Base-by-base conservation (phyloP, 768 basidiomycete species). In the Leccinum boreale region DNA sequence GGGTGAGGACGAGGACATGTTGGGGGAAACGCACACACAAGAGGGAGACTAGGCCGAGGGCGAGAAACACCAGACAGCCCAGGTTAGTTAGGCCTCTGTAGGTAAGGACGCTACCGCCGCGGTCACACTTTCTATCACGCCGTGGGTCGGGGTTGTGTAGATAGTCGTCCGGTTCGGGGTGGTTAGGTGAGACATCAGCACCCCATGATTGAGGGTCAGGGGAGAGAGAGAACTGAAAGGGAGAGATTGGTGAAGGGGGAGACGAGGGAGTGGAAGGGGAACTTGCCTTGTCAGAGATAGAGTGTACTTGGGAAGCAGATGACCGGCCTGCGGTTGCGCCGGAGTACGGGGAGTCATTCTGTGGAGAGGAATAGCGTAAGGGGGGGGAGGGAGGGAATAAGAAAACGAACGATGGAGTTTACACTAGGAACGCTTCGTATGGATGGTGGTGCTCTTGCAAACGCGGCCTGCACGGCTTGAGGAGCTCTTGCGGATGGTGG, bases 161-260 rank as follows among this genome's bases (percentile, higher is more conserved):
- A 55, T 79, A 79, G 69, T 90, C 87, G 59, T 90, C 87, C 15
- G 81, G 74, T 68, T 90, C 87, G 4, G 77, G 69, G 53, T 79
- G 74, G 59, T 78, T 78, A 39, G 79, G 79, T 7, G 82, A 83
- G 58, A 88, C 73, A 62, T 87, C 81, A 33, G 86, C 81, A 2
- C 87, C 87, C 89, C 89, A 91, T 0, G 78, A 81, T 14, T 79
- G 73, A 3, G 89, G 89, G 71, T 90, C 88, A 1, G 88, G 82
- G 6, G 87, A 84, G 21, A 90, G 81, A 15, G 87, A 88, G 66
- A 83, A 90, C 88, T 91, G 35, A 51, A 33, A 21, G 19, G 47
- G 2, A 15, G 31, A 19, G 33, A 15, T 67, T 21, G 48, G 58
- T 19, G 42, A n/a, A 47, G 42, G 24, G 29, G 3, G 54, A 45